These are phyloP conservation scores for Chytriomyces sp. DNA, from an alignment of 192 early-diverging fungal species.

Conservation along the genomic window DNA sequence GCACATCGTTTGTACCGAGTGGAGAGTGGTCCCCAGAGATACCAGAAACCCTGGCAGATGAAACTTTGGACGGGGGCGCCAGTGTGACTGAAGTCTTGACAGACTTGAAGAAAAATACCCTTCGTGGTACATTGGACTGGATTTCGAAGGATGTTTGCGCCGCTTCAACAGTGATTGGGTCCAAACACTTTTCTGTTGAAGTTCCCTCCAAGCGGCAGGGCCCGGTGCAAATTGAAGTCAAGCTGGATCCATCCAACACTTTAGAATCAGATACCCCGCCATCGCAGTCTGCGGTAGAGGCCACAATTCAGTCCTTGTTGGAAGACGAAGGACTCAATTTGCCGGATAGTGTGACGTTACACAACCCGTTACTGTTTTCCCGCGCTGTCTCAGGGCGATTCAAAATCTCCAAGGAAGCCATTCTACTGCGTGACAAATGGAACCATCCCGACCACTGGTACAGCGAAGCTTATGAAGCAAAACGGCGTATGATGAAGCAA, in stretches of 20 bases:
- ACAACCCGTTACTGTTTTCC: slow-evolving; percentile 2
- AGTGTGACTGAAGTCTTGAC: too few species aligned
- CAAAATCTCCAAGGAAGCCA: slow-evolving; percentile 11
- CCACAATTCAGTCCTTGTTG: background rate
- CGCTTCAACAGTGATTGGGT: background rate
- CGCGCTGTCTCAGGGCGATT: background rate
- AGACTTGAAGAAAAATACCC: background rate
- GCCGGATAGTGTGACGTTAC: background rate
- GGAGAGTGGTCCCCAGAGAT: too few species aligned
- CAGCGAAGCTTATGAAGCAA: slow-evolving; percentile 7
- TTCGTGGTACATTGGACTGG: background rate
- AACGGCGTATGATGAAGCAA: slow-evolving; percentile 5
- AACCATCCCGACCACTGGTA: slow-evolving; percentile 16
- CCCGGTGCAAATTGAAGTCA: too few species aligned
- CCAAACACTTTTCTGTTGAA: background rate
- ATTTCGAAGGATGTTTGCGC: background rate
- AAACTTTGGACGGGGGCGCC: too few species aligned
- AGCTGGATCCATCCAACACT: too few species aligned
- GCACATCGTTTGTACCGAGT: too few species aligned
- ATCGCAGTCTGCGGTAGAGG: too few species aligned
- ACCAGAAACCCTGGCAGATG: too few species aligned
- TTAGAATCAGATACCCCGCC: too few species aligned
- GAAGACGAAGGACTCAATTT: slow-evolving; percentile 8
- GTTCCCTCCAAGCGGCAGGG: too few species aligned
- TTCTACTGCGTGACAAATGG: slow-evolving; percentile 27